phyloP scores from a whole-genome alignment of 306 rosid genomes.

The Vicia sativa region DNA sequence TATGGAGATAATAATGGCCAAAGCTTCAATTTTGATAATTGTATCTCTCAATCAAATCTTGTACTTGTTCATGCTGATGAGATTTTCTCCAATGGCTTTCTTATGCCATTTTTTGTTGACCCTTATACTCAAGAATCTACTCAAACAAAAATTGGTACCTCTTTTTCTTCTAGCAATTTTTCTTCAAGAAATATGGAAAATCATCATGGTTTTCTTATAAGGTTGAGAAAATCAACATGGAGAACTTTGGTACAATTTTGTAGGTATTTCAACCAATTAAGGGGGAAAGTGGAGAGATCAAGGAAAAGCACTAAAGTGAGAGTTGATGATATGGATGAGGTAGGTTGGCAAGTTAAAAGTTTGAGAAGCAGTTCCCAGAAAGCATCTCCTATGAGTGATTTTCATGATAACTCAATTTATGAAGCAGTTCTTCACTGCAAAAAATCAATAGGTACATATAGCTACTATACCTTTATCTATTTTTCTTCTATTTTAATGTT shows the following conservation, averaged over 20 bases:
- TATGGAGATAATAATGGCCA: slow-evolving; percentile 15
- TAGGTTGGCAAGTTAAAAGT: slow-evolving; percentile 39
- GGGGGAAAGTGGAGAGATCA: slow-evolving; percentile 36
- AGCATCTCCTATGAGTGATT: slow-evolving; percentile 44
- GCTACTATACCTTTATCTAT: not conserved
- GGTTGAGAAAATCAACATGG: slow-evolving; percentile 44
- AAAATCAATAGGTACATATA: slow-evolving; percentile 58
- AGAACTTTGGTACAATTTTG: slow-evolving; percentile 36
- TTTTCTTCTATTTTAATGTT: not conserved
- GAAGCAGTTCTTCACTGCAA: slow-evolving; percentile 79
- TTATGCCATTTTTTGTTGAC: slow-evolving; percentile 43
- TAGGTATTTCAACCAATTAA: slow-evolving; percentile 36
- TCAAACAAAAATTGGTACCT: slow-evolving; percentile 30
- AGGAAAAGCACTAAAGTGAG: slow-evolving; percentile 42
- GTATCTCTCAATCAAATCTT: slow-evolving; percentile 39
- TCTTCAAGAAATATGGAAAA: slow-evolving; percentile 27
- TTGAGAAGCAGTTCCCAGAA: slow-evolving; percentile 36
- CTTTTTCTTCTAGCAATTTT: slow-evolving; percentile 37
- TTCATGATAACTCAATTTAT: slow-evolving; percentile 55
- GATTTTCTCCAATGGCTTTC: slow-evolving; percentile 61
- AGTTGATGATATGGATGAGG: slow-evolving; percentile 51
- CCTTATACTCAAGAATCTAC: slow-evolving; percentile 35
- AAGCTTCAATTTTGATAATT: slow-evolving; percentile 55
- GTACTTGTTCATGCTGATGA: slow-evolving; percentile 68
- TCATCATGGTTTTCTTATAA: slow-evolving; percentile 42